Conservation (phyloP, 257 asterid genomes). For the Ophiorrhiza pumila region DNA sequence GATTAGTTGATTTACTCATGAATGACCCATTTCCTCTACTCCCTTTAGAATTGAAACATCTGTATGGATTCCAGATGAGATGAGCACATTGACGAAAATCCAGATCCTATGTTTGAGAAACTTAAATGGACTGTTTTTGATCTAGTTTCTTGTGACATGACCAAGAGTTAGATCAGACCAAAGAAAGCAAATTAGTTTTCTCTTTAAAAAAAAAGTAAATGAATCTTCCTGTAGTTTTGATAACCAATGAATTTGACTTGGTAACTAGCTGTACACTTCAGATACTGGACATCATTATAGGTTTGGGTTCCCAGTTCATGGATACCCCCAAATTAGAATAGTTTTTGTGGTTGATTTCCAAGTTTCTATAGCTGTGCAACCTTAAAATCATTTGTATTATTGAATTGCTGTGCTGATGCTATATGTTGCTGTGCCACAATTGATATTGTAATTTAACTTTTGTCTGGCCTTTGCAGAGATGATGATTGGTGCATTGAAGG, state of each 20-base stretch:
- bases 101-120: no score
- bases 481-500: slow-evolving; percentile 94
- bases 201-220: no score
- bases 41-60: not conserved
- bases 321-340: not conserved
- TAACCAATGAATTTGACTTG: not conserved
- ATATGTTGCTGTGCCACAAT: not conserved
- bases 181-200: not conserved
- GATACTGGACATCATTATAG: not conserved
- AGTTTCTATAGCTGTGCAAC: not conserved
- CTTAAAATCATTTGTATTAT: not conserved
- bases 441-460: not conserved
- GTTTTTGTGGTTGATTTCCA: slow-evolving; percentile 1
- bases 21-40: not conserved
- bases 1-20: not conserved
- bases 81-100: not conserved
- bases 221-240: no score
- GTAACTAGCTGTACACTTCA: not conserved
- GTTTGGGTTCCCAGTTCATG: not conserved
- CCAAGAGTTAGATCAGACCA: not conserved
- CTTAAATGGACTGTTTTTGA: not conserved
- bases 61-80: not conserved
- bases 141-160: not conserved
- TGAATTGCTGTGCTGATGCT: not conserved
- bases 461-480: slow-evolving; percentile 57